phyloP scores from a whole-genome alignment of 2,329 filamentous ascomycete genomes.

The Metarhizium sp. region DNA sequence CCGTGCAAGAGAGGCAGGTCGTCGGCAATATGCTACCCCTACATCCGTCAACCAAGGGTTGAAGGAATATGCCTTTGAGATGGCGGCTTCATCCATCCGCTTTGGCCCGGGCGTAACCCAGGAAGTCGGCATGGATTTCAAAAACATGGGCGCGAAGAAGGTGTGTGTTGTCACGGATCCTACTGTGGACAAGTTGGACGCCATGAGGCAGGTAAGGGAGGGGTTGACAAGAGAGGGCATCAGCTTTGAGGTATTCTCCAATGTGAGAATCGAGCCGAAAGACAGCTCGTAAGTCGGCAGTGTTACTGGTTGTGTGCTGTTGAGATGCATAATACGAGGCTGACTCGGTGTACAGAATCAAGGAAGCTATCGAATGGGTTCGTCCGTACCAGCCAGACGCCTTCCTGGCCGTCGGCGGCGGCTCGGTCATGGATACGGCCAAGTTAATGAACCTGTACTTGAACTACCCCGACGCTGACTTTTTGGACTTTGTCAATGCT shows the following conservation, averaged over 20 bases:
- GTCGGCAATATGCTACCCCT: constrained; percentile 61
- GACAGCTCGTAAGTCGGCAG: constrained; percentile 65
- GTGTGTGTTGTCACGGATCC: constrained; percentile 89
- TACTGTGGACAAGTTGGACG: constrained; percentile 72
- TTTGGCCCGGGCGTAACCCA: constrained; percentile 90
- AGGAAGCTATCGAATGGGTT: constrained; percentile 79
- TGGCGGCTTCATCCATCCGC: constrained; percentile 90
- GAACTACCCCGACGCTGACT: constrained; percentile 82
- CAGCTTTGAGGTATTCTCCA: constrained; percentile 70
- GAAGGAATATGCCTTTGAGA: constrained; percentile 98
- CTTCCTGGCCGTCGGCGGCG: constrained; percentile 81
- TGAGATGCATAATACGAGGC: constrained; percentile 3
- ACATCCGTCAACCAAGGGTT: constrained; percentile 43
- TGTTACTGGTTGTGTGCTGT: background rate
- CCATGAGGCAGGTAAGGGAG: constrained; percentile 83
- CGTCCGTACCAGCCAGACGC: constrained; percentile 77
- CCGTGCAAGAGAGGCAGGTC: constrained; percentile 26
- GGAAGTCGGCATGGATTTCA: constrained; percentile 96
- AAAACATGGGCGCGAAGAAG: constrained; percentile 76
- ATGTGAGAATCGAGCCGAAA: constrained; percentile 82
- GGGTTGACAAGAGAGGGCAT: constrained; percentile 71
- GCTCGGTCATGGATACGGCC: constrained; percentile 94
- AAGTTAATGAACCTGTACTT: constrained; percentile 98
- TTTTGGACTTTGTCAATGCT: constrained; percentile 96
- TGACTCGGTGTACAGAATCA: constrained; percentile 47